Evolutionary conservation across 1,284 basidiomycete species (phyloP), one percentile per base, ranked within the genome.

Genomic region (Papiliotrema nemorosa): DNA sequence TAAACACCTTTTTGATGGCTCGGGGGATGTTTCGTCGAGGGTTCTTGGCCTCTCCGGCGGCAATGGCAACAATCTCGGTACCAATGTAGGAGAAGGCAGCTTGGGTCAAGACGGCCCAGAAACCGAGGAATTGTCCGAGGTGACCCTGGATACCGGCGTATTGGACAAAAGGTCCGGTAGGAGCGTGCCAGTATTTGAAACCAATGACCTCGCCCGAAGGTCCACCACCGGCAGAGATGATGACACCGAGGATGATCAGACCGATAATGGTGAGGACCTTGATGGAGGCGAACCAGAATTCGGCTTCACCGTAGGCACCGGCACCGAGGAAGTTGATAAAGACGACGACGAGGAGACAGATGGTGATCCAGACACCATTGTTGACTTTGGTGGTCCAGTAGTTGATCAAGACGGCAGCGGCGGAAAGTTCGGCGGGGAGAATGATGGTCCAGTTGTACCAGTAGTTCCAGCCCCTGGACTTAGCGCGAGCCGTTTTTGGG

Each of bases 31-130:
- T 88, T 37, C 83, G 81, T 45, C 86, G 81, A 1, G 88, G 88
- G 66, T 81, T 88, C 69, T 85, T 58, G 54, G 61, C 62, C 58
- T 65, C 64, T 66, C 82, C 70, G 54, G 85, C 77, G 7, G 74
- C 73, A n/a, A 88, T 82, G 6, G 85, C 85, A 44, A 90, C 84
- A 53, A 90, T 79, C 64, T 92, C 89, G 75, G 89, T 85, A 52
- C 86, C 87, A 65, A 87, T 83, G 78, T 85, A 87, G 2, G 86
- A 88, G 78, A 89, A 92, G 2, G 84, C 85, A 12, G 88, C 87
- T 66, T 88, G 86, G 21, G 88, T 81, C 43, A 89, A 71, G 22
- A 84, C 83, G 47, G 52, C 78, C 47, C 87, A 73, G 61, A 89
- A 80, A 16, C 78, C 86, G 22, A 88, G 77, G 77, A 85, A 89